Evolutionary conservation across 1,139 yeast species (phyloP), one percentile per base, ranked within the genome.

Genomic region (Arxiozyma slooffiae): DNA sequence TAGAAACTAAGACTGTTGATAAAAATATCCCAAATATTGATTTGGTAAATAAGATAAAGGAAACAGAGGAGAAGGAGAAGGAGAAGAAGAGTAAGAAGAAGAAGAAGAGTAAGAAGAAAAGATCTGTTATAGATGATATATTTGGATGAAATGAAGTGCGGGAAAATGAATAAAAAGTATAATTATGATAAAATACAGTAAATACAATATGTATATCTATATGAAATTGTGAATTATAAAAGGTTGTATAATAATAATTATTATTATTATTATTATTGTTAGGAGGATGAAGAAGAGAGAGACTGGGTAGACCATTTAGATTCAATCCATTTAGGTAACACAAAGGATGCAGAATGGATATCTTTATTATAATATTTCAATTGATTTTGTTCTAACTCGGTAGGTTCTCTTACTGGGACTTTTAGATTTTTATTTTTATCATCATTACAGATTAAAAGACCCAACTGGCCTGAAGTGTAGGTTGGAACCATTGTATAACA

Each of bases 381-480:
- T 54, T 78, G 63, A 53, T 70, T 65, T 44, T 66, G 67, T 63
- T 86, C 92, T 45, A 71, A 78, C 2, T 62, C 60, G 7, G 74
- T 55, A 55, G 80, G 69, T 34, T 70, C 60, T 58, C 95, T 77
- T 21, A 68, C 56, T 4, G 97, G 95, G 40, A 55, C 67, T 41
- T 70, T 70, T 57, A 89, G 75, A 57, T 78, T 70, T 44, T 76
- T 72, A 1, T 65, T 51, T 1, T 71, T 59, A 60, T 82, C 79
- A 66, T 84, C 86, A 55, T 86, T 77, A 58, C 96, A 90, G 41
- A 90, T 79, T 71, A 92, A 77, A 55, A 92, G 75, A 1, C 97
- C 97, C 56, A 92, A 77, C 69, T 89, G 97, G 36, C 98, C 98
- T 8, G 95, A 83, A n/a, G 98, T 90, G 68, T 90, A 90, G 17